These are phyloP conservation scores for Chloris gayana DNA, from an alignment of 176 grass and related monocot species.

Conservation along the genomic window DNA sequence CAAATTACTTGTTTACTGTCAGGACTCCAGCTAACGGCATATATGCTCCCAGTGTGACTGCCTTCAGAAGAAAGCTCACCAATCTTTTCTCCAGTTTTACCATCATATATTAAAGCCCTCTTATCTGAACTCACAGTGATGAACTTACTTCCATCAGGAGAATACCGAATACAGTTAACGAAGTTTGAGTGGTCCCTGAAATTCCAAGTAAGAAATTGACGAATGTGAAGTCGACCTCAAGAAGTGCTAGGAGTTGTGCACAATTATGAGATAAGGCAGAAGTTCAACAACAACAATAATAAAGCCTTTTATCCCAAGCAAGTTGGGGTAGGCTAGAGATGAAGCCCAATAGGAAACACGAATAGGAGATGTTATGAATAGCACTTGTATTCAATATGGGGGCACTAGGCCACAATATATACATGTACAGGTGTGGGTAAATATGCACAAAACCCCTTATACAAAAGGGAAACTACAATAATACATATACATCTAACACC, in stretches of 20 bases:
- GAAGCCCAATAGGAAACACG: too few species aligned
- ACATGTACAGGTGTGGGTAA: too few species aligned
- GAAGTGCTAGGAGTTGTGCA: slow-evolving; percentile 14
- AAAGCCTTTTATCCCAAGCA: too few species aligned
- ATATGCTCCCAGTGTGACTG: slow-evolving; percentile 89
- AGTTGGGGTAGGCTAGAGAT: too few species aligned
- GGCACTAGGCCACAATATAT: too few species aligned
- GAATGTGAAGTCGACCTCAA: slow-evolving; percentile 22
- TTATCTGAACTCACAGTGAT: slow-evolving; percentile 98
- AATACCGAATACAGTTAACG: slow-evolving; percentile 87
- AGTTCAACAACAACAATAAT: neutral
- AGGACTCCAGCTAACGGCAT: slow-evolving; percentile 95
- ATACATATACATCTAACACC: too few species aligned
- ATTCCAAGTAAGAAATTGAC: slow-evolving; percentile 16
- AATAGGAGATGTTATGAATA: too few species aligned
- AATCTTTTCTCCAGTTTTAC: slow-evolving; percentile 91
- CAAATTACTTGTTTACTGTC: slow-evolving; percentile 92
- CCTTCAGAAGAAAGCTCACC: slow-evolving; percentile 73
- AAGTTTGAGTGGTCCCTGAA: slow-evolving; percentile 96
- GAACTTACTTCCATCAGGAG: slow-evolving; percentile 96
- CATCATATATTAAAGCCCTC: slow-evolving; percentile 92
- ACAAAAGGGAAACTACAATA: too few species aligned
- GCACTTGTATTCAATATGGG: too few species aligned
- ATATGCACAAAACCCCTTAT: too few species aligned
- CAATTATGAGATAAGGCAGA: neutral